A percentile compares a stretch with the other conserved stretches of the same genome.
These are phyloP conservation scores for Chytriomyces sp. DNA, from an alignment of 192 early-diverging fungal species.

Conservation along the genomic window DNA sequence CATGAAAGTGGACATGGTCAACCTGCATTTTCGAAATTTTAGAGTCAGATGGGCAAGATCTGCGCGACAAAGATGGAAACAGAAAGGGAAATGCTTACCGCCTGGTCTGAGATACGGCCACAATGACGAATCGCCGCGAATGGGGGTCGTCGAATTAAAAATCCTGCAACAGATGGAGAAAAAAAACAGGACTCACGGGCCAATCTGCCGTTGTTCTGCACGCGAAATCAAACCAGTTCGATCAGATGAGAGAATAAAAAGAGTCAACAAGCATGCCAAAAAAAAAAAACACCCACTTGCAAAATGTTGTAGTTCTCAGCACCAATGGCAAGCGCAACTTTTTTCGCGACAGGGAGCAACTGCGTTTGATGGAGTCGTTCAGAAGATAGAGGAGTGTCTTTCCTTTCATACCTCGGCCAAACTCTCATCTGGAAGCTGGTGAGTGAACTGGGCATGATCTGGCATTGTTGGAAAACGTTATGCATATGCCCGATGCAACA, in stretches of 20 bases:
- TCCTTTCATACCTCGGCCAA: conserved; percentile 63
- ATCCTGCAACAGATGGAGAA: background rate
- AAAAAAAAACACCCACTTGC: conserved; percentile 60
- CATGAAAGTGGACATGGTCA: conserved; percentile 93
- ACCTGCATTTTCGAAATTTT: conserved; percentile 53
- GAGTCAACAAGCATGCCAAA: conserved; percentile 5
- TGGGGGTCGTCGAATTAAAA: too few relatives aligned
- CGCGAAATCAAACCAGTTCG: background rate
- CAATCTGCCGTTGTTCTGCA: conserved; percentile 71
- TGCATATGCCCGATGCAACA: background rate
- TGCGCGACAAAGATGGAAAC: background rate
- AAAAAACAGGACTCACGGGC: conserved; percentile 64
- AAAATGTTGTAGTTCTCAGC: conserved; percentile 87
- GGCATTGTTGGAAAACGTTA: background rate
- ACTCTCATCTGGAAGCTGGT: conserved; percentile 84
- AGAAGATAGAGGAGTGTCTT: background rate
- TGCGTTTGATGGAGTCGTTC: background rate
- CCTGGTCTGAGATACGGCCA: too few relatives aligned
- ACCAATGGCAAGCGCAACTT: conserved; percentile 78
- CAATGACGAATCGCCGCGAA: too few relatives aligned
- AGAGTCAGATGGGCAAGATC: background rate
- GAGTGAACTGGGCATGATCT: conserved; percentile 89
- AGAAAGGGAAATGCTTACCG: too few relatives aligned
- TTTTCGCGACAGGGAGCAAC: conserved; percentile 85
- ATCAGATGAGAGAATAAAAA: background rate